These are phyloP conservation scores for Saturnispora dispora DNA, from an alignment of 805 yeast species.

Conservation along the genomic window DNA sequence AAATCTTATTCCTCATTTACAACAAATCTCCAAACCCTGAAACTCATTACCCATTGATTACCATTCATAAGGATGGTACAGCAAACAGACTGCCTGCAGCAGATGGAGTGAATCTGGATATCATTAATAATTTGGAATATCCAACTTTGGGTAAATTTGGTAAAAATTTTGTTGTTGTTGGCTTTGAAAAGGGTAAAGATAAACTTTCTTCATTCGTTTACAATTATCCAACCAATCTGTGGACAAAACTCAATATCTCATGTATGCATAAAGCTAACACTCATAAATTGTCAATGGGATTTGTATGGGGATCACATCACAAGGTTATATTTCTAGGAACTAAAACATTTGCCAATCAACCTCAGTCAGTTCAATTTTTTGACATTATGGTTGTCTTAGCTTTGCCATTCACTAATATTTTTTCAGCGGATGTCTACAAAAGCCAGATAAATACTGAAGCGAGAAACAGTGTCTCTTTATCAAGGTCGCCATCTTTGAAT, in stretches of 20 bases:
- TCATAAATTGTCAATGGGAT: constrained; percentile 59
- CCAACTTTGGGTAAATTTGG: constrained; percentile 63
- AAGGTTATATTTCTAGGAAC: constrained; percentile 53
- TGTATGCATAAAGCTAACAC: constrained; percentile 44
- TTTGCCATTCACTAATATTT: constrained; percentile 44
- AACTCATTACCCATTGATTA: not conserved
- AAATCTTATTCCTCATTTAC: not conserved
- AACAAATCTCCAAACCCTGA: not conserved
- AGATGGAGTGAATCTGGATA: constrained; percentile 6
- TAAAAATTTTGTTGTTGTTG: constrained; percentile 52
- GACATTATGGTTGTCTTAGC: constrained; percentile 40
- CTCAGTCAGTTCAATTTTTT: constrained; percentile 41
- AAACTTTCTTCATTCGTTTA: constrained; percentile 41
- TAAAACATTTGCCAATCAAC: constrained; percentile 28
- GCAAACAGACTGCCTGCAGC: not conserved
- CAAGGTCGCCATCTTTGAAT: not conserved
- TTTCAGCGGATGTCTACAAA: constrained; percentile 14
- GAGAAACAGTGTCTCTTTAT: not conserved
- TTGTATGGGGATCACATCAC: constrained; percentile 73
- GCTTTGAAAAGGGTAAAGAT: constrained; percentile 41
- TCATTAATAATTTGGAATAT: constrained; percentile 18
- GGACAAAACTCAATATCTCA: constrained; percentile 54
- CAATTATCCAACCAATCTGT: constrained; percentile 47
- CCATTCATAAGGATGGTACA: not conserved
- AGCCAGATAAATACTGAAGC: not conserved